These are phyloP conservation scores for Panicum virgatum DNA, from an alignment of 202 grass and related monocot species.

Conservation along the genomic window DNA sequence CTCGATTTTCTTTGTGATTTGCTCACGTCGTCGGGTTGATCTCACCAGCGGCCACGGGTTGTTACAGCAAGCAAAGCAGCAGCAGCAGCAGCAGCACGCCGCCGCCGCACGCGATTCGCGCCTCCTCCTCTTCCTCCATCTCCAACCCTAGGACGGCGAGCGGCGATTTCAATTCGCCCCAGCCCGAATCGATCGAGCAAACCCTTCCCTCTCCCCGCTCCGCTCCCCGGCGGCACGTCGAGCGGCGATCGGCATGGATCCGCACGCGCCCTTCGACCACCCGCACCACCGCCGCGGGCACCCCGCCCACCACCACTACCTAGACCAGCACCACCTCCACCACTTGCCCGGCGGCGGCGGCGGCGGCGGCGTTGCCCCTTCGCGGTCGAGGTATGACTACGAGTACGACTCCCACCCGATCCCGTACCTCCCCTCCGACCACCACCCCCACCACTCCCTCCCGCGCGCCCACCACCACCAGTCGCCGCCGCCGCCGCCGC, in stretches of 20 bases:
- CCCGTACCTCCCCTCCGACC: conserved; percentile 14
- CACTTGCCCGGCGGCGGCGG: conserved; percentile 16
- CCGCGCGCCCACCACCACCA: conserved; percentile 27
- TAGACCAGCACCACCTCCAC: conserved; percentile 9
- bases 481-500: neutral
- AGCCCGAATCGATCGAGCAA: neutral
- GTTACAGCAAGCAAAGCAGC: too few species aligned
- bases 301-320: conserved; percentile 19
- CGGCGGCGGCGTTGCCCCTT: conserved; percentile 3
- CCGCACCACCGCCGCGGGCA: conserved; percentile 38
- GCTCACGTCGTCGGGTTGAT: too few species aligned
- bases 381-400: conserved; percentile 61
- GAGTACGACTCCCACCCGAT: conserved; percentile 41
- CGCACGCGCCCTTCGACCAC: conserved; percentile 42
- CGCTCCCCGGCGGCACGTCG: neutral
- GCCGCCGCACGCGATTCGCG: neutral
- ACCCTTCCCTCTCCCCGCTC: neutral
- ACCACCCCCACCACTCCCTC: conserved; percentile 2
- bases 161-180: neutral
- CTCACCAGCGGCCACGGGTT: too few species aligned
- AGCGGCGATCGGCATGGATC: conserved; percentile 42
- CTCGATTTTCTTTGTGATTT: too few species aligned
- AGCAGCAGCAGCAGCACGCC: neutral
- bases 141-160: conserved; percentile 16
- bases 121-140: neutral